Base-by-base conservation (phyloP, 2,329 filamentous ascomycete genomes). In the Erysiphe neolycopersici region DNA sequence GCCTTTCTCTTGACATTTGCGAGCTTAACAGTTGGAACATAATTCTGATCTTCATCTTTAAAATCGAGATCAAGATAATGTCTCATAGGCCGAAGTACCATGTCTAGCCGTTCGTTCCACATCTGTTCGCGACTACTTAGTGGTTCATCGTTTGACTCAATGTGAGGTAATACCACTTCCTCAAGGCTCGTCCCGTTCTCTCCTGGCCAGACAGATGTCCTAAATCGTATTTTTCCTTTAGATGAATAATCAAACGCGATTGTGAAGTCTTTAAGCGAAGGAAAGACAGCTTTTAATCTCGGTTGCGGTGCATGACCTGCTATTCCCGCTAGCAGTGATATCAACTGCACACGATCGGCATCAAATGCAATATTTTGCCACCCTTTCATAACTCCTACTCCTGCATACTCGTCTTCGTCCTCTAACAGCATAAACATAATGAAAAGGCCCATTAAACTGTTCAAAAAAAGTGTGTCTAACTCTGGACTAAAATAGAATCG, bases 311-410 rank as follows among this genome's bases (percentile, higher is more conserved):
- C 45, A 19, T 53, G 49, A 9, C 52, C 52, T 26, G 49, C 44
- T 4, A 52, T 47, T 9, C 53, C 52, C 3, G 52, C 51, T 2
- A 56, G 49, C 1, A 56, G 47, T 10, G 51, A 51, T 14, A 56
- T 52, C 18, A 56, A 48, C 37, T 54, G 53, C 38, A 52, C 52
- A 1, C 53, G 46, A 43, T 54, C 51, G 14, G 53, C 53, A 41
- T 56, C 54, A 17, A 56, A 50, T 6, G 54, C 54, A 5, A 56
- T 51, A n/a, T 50, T 49, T 38, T 54, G 45, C 54, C 54, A 56
- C 2, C 51, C 52, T 30, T 48, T 50, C 54, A 56, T 56, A 1
- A 50, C 46, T 5, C 49, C 50, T 5, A 48, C 43, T 2, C 48
- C 47, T 2, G 47, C 46, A 18, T 51, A 51, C 16, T 51, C 47